Base-by-base conservation (phyloP, 106 monocot species). In the Allium sativum region DNA sequence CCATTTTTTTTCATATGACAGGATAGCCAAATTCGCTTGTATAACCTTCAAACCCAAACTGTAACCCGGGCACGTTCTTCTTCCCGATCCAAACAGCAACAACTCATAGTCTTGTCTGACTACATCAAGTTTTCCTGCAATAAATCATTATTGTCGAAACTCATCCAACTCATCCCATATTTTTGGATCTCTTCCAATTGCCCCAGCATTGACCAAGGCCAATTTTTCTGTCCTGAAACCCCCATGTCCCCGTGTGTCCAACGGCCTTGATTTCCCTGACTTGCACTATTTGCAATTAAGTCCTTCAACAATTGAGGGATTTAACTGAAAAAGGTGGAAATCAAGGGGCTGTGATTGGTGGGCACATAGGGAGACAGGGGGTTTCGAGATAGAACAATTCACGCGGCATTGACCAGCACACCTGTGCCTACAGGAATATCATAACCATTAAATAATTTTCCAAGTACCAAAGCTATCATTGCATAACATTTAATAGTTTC, bases 71-170 rank as follows among this genome's bases (percentile, higher is more conserved):
- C 77, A 86, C 70, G 70, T 74, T 54, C 79, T 65, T 14, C 70
- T 21, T 10, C 74, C 79, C 5, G 74, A 31, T 1, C 79, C 74
- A 48, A 79, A 79, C 42, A 81, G 86, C 58, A 86, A 51, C 56
- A 86, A 52, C 59, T 76, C 82, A 45, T 68, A 76, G 48, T 78
- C 73, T 0, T 72, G 75, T 4, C 86, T 82, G 52, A 70, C 79
- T 11, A 83, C 83, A 46, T 83, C 86, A 6, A 87, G 64, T 9
- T 52, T 40, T 20, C 16, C 70, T 1, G 45, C 86, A 10, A 83
- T 1, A 63, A 92, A 92, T 60, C 89, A 52, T 78, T 74, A 77
- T 2, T 80, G 80, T 40, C 10, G 17, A 60, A 85, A 85, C 60
- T 81, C 77, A 0, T 71, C 64, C 0, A 81, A 78, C 6, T 53